Evolutionary conservation across 768 basidiomycete genomes (phyloP), one percentile per base, ranked within the genome.

Genomic region (Pisolithus marmoratus): DNA sequence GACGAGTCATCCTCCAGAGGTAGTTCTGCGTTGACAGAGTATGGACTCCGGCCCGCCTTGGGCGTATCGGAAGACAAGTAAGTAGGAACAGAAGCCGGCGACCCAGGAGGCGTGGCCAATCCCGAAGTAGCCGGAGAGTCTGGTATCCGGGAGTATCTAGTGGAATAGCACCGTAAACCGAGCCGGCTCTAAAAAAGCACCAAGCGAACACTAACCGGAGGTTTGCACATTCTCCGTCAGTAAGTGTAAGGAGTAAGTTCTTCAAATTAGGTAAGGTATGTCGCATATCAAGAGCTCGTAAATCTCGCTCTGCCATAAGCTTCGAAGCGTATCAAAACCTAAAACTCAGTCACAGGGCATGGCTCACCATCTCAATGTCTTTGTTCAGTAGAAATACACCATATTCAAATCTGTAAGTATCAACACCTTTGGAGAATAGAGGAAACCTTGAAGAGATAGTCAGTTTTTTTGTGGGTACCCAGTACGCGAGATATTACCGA

Each of bases 201-300:
- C 45, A n/a, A 45, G 9, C 19, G 19, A 43, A 50, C 49, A 69
- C 79, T 64, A 60, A 85, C 85, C 56, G 66, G 31, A 73, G 58
- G 48, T 67, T 70, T 26, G 73, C 69, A 42, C 73, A 74, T 60
- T 84, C 83, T 46, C 84, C 86, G 60, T 84, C 81, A 49, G 86
- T 90, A 57, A 95, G 74, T 11, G 90, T 94, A 27, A 98, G 78
- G 49, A 97, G 67, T 19, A 98, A 75, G 61, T 94, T 94, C 73
- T 96, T 97, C 56, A 99, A 78, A 72, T 99, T 99, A 38, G 94
- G 94, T 26, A 99, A 76, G 4, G 96, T 98, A 65, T 99, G 94
- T 46, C 94, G 82, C 73, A 95, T 84, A 71, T 99, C 96, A 60
- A 95, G 70, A 20, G 93, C 87, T 40, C 87, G 85, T 51, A 98